phyloP scores from a whole-genome alignment of 371 early-diverging fungal genomes.

The Apophysomyces ossiformis region DNA sequence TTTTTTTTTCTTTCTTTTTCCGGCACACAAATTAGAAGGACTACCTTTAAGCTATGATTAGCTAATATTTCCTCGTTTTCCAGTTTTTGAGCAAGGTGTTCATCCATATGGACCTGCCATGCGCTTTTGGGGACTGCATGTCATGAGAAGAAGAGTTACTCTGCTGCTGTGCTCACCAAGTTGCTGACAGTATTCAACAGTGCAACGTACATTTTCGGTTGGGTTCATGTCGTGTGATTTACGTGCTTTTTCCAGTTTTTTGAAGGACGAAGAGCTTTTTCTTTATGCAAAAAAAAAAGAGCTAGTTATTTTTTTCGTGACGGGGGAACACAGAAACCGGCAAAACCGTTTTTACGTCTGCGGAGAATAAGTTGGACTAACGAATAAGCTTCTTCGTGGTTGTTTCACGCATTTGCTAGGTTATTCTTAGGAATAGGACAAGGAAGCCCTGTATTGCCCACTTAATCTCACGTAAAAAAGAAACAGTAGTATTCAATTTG shows the following conservation, averaged over 20 bases:
- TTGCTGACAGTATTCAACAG: conserved; percentile 13
- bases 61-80: conserved; percentile 10
- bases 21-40: not conserved
- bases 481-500: too few relatives aligned
- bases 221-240: conserved; percentile 1
- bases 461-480: too few relatives aligned
- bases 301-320: not conserved
- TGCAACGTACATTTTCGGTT: conserved; percentile 11
- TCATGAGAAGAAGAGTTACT: not conserved
- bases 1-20: not conserved
- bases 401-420: too few relatives aligned
- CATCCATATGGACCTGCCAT: conserved; percentile 17
- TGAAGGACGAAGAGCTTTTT: conserved; percentile 3
- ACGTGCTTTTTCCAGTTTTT: not conserved
- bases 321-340: not conserved
- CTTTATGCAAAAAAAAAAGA: not conserved
- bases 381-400: too few relatives aligned
- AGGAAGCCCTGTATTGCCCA: too few relatives aligned
- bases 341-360: not conserved
- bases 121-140: conserved; percentile 7
- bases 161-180: conserved; percentile 1
- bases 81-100: conserved; percentile 18
- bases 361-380: too few relatives aligned
- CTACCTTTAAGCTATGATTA: not conserved
- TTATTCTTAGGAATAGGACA: too few relatives aligned